Conservation (phyloP, 371 early-diverging fungal genomes). For the Rhizopus arrhizus region DNA sequence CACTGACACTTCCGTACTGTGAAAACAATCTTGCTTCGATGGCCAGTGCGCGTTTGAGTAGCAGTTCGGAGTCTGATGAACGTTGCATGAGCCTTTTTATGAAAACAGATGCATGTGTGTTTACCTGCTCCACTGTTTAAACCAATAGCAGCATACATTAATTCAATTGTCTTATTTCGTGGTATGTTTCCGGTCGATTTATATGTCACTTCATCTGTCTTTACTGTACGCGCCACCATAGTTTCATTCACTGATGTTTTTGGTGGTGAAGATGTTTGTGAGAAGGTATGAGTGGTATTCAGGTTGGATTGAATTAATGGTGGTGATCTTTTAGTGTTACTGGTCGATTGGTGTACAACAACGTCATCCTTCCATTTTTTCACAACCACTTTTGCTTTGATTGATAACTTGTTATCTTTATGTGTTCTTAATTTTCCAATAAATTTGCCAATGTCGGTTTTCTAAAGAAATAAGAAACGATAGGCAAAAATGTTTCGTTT, state of each 20-base stretch:
- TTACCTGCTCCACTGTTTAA: constrained; percentile 72
- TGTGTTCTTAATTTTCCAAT: constrained; percentile 75
- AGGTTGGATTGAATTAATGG: neutral
- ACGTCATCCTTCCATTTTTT: constrained; percentile 85
- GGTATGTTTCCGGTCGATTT: constrained; percentile 66
- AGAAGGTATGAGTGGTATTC: constrained; percentile 12
- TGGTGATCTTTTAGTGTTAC: constrained; percentile 2
- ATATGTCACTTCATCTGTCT: constrained; percentile 63
- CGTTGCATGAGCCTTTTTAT: neutral
- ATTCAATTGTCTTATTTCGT: constrained; percentile 83
- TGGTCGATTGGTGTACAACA: constrained; percentile 14
- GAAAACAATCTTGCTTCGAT: constrained; percentile 73
- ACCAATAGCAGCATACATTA: constrained; percentile 83
- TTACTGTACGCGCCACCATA: constrained; percentile 58
- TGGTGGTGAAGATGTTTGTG: constrained; percentile 31
- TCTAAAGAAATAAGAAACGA: constrained; percentile 31
- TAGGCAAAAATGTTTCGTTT: neutral
- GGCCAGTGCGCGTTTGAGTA: constrained; percentile 61
- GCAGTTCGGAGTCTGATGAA: constrained; percentile 58
- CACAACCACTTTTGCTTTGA: constrained; percentile 68
- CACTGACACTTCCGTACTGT: constrained; percentile 50
- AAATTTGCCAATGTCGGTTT: constrained; percentile 78
- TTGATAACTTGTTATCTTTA: constrained; percentile 58
- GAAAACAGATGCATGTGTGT: too few relatives aligned
- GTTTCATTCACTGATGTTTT: constrained; percentile 36